Evolutionary conservation across 2,329 filamentous ascomycete species (phyloP), one percentile per base, ranked within the genome.

Genomic region (Scedosporium aurantiacum): DNA sequence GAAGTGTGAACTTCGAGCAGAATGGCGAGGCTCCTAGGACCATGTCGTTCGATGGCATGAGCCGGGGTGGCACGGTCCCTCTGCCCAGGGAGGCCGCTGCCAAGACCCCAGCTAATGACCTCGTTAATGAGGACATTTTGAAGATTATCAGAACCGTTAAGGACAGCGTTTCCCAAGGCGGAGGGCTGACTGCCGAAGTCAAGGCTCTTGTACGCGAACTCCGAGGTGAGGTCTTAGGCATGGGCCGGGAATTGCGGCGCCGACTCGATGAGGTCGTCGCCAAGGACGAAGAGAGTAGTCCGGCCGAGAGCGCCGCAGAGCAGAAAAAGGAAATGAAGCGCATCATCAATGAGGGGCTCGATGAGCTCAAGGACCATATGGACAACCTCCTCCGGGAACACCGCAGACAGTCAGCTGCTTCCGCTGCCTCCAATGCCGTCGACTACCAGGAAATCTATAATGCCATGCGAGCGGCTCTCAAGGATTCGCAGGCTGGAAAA

Each of bases 121-220:
- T 87, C 12, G 74, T 90, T 56, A 87, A 83, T 60, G 89, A 95
- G 5, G 92, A 97, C 66, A 78, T 97, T 65, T 75, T 96, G 62
- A 88, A 88, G 64, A 85, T 94, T 54, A 86, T 97, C 62, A 86
- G 87, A 64, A 88, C 88, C 63, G 89, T 97, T 71, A 97, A 96
- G 71, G 91, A 95, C 70, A 96, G 91, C 67, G 89, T 97, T 62
- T 82, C 90, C 0, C 90, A 96, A 72, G 86, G 90, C 47, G 93
- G 93, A 62, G 91, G 92, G 4, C 82, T 97, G 59, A 96, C 91
- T 1, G 91, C 91, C 61, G 91, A 96, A 71, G 90, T 96, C 65
- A 97, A 97, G 74, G 87, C 90, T 3, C 80, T 96, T 7, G 89
- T 97, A 7, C 87, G 91, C 25, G 92, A 97, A 69, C 80, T 97